These are phyloP conservation scores for Aspergillus cejpii DNA, from an alignment of 2,329 filamentous ascomycete species.

Conservation along the genomic window DNA sequence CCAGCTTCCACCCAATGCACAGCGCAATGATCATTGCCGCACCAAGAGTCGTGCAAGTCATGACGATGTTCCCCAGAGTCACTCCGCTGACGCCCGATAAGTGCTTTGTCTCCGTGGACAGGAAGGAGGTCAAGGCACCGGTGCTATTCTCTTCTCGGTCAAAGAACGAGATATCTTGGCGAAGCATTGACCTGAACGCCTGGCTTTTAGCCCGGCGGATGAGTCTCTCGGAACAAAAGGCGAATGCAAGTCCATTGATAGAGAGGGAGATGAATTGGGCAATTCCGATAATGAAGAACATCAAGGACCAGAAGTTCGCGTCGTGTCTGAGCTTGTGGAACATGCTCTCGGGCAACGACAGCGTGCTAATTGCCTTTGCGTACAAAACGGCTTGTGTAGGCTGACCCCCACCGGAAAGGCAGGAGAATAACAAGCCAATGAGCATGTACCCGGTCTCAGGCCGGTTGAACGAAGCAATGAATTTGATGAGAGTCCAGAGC, in stretches of 20 bases:
- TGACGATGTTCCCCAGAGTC: conserved; percentile 78
- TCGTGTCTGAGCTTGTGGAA: conserved; percentile 57
- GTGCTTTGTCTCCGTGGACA: conserved; percentile 84
- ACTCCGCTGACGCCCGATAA: conserved; percentile 80
- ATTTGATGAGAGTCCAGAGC: conserved; percentile 67
- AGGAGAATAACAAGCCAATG: conserved; percentile 63
- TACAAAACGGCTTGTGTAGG: conserved; percentile 75
- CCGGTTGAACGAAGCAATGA: conserved; percentile 74
- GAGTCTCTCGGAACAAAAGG: conserved; percentile 77
- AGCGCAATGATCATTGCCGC: conserved; percentile 64
- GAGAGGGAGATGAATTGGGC: conserved; percentile 64
- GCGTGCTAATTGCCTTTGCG: conserved; percentile 72
- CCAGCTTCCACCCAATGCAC: conserved; percentile 81
- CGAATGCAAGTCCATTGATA: conserved; percentile 67
- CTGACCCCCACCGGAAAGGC: conserved; percentile 75
- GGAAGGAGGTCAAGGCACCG: conserved; percentile 78
- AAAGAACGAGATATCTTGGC: conserved; percentile 89
- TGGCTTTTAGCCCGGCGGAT: conserved; percentile 74
- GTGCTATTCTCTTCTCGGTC: conserved; percentile 83
- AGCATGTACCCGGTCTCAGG: conserved; percentile 66
- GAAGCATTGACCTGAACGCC: conserved; percentile 79
- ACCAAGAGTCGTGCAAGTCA: conserved; percentile 71
- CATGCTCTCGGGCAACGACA: conserved; percentile 52
- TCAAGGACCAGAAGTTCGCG: conserved; percentile 77
- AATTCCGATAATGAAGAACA: conserved; percentile 79